Conservation (phyloP, 2,329 filamentous ascomycete species). For the Cladosporium sp. region DNA sequence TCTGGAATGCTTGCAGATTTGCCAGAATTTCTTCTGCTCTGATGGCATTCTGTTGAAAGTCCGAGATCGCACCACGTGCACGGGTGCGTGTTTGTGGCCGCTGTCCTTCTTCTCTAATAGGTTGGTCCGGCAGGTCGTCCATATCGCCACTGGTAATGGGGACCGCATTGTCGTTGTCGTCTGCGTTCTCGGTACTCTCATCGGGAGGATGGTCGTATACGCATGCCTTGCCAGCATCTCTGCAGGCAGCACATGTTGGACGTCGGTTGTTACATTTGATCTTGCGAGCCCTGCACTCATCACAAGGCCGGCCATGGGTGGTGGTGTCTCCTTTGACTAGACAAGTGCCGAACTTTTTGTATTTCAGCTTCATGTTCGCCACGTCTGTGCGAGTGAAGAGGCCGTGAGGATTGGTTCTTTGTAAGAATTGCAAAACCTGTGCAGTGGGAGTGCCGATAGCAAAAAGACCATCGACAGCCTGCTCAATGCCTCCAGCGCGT, state of each 20-base stretch:
- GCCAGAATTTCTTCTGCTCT: conserved; percentile 16
- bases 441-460: conserved; percentile 28
- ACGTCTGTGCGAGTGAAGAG: conserved; percentile 33
- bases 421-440: conserved; percentile 30
- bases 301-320: conserved; percentile 18
- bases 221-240: conserved; percentile 17
- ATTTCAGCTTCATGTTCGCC: conserved; percentile 34
- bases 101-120: not conserved
- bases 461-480: conserved; percentile 30
- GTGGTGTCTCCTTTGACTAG: conserved; percentile 15
- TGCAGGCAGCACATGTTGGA: conserved; percentile 25
- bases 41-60: conserved; percentile 3
- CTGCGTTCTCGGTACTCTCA: not conserved
- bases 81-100: not conserved
- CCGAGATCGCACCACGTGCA: not conserved
- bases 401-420: conserved; percentile 29
- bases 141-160: not conserved
- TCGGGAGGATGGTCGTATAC: conserved; percentile 16
- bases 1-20: conserved; percentile 23
- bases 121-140: not conserved
- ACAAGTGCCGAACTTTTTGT: conserved; percentile 31
- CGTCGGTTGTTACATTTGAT: conserved; percentile 25
- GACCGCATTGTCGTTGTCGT: not conserved
- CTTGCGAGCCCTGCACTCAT: conserved; percentile 26
- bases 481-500: conserved; percentile 27